Evolutionary conservation across 202 grass and related monocot genomes (phyloP).

Genomic region (Setaria viridis): DNA sequence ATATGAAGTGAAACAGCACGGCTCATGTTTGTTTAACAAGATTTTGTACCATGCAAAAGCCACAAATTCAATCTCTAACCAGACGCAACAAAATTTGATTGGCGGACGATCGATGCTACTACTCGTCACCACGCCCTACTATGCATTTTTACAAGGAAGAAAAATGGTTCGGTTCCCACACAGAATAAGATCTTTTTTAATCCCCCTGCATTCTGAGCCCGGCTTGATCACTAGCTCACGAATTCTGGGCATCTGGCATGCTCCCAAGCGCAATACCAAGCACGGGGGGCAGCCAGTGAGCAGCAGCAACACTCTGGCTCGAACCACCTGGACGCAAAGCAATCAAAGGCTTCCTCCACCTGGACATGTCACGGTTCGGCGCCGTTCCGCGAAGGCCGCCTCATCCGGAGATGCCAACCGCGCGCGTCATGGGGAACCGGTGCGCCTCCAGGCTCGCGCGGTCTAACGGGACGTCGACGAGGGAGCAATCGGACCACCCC

Average conservation of each 20-base stretch:
- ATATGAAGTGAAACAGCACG: too few species aligned
- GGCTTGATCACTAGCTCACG: neutral
- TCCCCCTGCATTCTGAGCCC: neutral
- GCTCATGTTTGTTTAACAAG: neutral
- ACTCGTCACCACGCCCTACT: neutral
- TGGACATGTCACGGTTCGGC: constrained; percentile 20
- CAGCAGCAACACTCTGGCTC: neutral
- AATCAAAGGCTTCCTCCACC: neutral
- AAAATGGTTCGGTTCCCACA: neutral
- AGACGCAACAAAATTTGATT: neutral
- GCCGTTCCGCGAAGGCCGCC: neutral
- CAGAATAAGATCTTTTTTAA: neutral
- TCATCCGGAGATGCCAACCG: constrained; percentile 59
- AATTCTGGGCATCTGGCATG: neutral
- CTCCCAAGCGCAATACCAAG: neutral
- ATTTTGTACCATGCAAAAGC: neutral
- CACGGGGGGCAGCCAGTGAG: neutral
- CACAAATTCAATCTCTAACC: neutral
- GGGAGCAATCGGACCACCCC: constrained; percentile 41
- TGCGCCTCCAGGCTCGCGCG: constrained; percentile 51
- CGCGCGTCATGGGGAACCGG: constrained; percentile 58
- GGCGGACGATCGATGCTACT: neutral
- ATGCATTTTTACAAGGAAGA: neutral
- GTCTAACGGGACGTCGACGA: constrained; percentile 51
- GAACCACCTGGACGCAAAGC: neutral